phyloP scores from a whole-genome alignment of 352 stramenopile genomes.

The Globisporangium iwayamae region DNA sequence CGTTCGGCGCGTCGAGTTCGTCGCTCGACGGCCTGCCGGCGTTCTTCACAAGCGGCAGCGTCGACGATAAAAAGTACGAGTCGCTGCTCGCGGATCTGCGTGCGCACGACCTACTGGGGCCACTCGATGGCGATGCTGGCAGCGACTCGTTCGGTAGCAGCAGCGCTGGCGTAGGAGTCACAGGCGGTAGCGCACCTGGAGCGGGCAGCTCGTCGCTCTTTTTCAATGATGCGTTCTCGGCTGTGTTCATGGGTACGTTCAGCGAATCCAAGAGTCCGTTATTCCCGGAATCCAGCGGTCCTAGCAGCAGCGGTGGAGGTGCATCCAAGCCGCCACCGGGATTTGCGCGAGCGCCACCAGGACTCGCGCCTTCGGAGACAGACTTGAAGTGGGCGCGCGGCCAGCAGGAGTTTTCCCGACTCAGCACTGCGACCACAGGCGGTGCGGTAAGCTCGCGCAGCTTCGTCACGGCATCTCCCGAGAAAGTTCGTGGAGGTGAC shows the following conservation, averaged over 20 bases:
- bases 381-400: conserved; percentile 80
- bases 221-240: conserved; percentile 84
- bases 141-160: conserved; percentile 11
- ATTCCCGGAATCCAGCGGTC: not conserved
- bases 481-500: conserved; percentile 23
- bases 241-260: conserved; percentile 81
- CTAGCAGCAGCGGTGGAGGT: conserved; percentile 5
- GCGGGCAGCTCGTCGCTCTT: conserved; percentile 61
- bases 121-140: conserved; percentile 34
- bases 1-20: conserved; percentile 13
- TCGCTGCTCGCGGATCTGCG: conserved; percentile 79
- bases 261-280: conserved; percentile 30
- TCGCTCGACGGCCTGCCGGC: conserved; percentile 52
- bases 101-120: conserved; percentile 77
- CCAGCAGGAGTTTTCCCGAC: conserved; percentile 65
- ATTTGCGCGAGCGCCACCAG: conserved; percentile 50
- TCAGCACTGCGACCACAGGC: conserved; percentile 12
- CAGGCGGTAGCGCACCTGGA: conserved; percentile 13
- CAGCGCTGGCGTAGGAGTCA: conserved; percentile 3
- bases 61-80: conserved; percentile 88
- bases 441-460: not conserved
- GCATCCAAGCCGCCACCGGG: conserved; percentile 41
- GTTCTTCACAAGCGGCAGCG: conserved; percentile 78
- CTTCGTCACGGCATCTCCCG: not conserved
- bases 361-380: conserved; percentile 48